A percentile compares a stretch with the other conserved stretches of the same genome.
These are phyloP conservation scores for Boletellus dicymbophilus DNA, from an alignment of 1,284 basidiomycete genomes.

Conservation along the genomic window DNA sequence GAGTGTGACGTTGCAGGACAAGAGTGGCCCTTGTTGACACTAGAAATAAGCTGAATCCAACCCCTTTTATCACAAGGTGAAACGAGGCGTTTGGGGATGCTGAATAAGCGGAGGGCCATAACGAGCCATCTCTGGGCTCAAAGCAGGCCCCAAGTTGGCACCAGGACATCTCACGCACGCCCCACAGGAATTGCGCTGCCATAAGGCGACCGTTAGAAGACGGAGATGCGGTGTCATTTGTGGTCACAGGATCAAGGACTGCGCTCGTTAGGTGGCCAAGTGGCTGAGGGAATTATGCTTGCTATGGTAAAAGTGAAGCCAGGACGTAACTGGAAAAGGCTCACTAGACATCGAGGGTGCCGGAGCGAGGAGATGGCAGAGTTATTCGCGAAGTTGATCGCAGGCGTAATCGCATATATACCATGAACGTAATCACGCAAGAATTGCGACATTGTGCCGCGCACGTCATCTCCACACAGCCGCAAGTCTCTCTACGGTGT, in stretches of 20 bases:
- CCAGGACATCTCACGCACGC: neutral
- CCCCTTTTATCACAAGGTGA: constrained; percentile 21
- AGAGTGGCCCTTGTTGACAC: neutral
- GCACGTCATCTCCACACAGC: neutral
- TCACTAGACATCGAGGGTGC: neutral
- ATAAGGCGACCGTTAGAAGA: neutral
- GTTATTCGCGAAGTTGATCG: no score
- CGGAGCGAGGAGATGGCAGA: no score
- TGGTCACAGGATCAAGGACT: neutral
- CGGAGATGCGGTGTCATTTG: neutral
- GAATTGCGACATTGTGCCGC: constrained; percentile 2
- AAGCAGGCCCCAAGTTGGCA: neutral
- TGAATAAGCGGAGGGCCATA: constrained; percentile 24
- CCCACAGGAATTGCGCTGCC: neutral
- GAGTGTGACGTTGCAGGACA: neutral
- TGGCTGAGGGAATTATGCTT: neutral
- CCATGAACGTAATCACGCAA: constrained; percentile 10
- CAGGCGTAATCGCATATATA: no score
- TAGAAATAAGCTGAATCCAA: neutral
- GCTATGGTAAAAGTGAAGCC: neutral
- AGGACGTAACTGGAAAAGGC: neutral
- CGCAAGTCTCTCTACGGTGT: no score
- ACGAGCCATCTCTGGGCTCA: neutral
- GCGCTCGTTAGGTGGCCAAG: neutral
- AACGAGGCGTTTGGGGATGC: constrained; percentile 1